Evolutionary conservation across 1,284 basidiomycete species (phyloP), one percentile per base, ranked within the genome.

Genomic region (Papiliotrema nemorosa): DNA sequence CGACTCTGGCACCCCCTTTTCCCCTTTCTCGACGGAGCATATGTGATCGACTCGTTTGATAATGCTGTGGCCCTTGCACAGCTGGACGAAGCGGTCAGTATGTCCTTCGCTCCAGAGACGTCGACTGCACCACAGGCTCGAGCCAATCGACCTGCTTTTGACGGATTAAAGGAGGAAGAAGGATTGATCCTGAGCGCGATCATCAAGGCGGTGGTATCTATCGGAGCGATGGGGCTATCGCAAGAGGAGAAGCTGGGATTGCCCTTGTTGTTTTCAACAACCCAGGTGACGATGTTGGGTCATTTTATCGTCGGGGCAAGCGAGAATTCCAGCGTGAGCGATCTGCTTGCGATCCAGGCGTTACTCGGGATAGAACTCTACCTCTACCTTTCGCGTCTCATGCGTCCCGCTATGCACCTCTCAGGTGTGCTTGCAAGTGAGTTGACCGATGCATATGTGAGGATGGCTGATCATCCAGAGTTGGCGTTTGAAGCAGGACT

Each of bases 1-100:
- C 21, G 50, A 18, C 33, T 36, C 2, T 63, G 62, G 62, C 62
- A 63, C 29, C 62, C 62, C 6, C 52, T 63, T 14, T 61, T 63
- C 47, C 62, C 62, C 20, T 63, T 61, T 37, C 52, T 61, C 0
- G 59, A 63, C 24, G 62, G 62, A 3, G 53, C 47, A 7, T 49
- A 52, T 34, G 25, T 60, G 22, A 44, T 57, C 9, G 24, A 47
- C 27, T 39, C 29, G 14, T 53, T 55, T 27, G 55, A 60, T 26
- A 44, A 44, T 13, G 58, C 50, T 3, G 45, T 54, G 2, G 27
- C 29, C 5, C 25, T 41, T 14, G 54, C 54, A 13, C 34, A 48
- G 18, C 25, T 50, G 13, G 22, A 43, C 24, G 21, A 40, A 41
- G 13, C 47, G 14, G n/a, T 45, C 10, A 24, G 4, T 6, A 25